These are phyloP conservation scores for Coemansia sp. DNA, from an alignment of 192 early-diverging fungal genomes.

Conservation along the genomic window DNA sequence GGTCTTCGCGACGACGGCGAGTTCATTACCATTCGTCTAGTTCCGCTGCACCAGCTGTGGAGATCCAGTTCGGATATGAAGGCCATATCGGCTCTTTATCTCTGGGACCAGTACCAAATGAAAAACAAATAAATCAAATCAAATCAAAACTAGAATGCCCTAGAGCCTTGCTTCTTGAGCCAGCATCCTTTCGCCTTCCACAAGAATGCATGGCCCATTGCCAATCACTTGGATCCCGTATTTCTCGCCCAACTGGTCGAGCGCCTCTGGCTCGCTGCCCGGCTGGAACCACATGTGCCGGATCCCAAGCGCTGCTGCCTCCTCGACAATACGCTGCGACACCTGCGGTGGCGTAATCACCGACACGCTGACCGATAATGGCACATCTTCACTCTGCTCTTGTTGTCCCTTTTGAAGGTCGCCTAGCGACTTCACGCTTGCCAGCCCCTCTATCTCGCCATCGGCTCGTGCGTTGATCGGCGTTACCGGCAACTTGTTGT, in stretches of 20 bases:
- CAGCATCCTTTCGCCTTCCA: constrained; percentile 10
- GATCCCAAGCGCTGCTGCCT: constrained; percentile 19
- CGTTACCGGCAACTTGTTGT: constrained; percentile 16
- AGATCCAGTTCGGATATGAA: constrained; percentile 70
- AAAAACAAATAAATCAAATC: background rate
- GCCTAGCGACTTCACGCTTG: constrained; percentile 17
- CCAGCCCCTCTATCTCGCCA: constrained; percentile 17
- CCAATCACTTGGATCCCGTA: constrained; percentile 23
- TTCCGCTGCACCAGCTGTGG: constrained; percentile 67
- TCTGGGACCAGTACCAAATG: constrained; percentile 48
- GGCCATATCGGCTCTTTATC: constrained; percentile 62
- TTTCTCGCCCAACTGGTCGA: constrained; percentile 10
- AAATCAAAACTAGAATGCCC: background rate
- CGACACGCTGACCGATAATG: constrained; percentile 11
- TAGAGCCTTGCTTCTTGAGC: constrained; percentile 14
- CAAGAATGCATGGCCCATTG: constrained; percentile 30
- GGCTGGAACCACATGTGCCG: constrained; percentile 43
- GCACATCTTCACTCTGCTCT: background rate
- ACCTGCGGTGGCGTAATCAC: constrained; percentile 33
- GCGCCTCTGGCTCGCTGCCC: constrained; percentile 30
- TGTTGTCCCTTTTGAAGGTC: constrained; percentile 1
- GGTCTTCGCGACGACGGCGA: constrained; percentile 79
- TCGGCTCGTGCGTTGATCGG: constrained; percentile 25
- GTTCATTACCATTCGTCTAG: constrained; percentile 68
- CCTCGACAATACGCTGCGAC: constrained; percentile 14